Evolutionary conservation across 208 protist genomes (phyloP).

Genomic region (Zelonia costaricensis): DNA sequence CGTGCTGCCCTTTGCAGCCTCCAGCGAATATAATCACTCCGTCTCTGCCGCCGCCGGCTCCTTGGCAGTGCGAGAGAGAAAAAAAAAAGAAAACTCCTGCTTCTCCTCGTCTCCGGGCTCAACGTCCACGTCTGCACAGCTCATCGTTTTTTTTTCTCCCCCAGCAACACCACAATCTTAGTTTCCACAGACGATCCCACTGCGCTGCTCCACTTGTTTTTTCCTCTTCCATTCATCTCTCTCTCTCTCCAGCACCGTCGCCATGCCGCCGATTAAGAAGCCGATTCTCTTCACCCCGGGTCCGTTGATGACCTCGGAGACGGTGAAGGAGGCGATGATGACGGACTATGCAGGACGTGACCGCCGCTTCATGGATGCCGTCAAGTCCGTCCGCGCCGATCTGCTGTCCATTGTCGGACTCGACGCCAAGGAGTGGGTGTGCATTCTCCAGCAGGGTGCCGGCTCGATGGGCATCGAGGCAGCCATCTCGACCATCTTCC

Average conservation of each 20-base stretch:
- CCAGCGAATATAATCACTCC: too few relatives aligned
- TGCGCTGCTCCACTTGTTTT: background rate
- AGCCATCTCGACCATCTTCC: conserved; percentile 71
- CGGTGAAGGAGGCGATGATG: conserved; percentile 80
- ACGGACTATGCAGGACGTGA: conserved; percentile 86
- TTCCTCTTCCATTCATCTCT: background rate
- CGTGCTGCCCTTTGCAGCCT: too few relatives aligned
- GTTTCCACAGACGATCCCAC: background rate
- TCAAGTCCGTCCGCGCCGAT: conserved; percentile 63
- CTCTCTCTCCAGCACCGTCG: too few relatives aligned
- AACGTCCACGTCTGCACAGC: too few relatives aligned
- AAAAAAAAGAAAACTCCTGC: too few relatives aligned
- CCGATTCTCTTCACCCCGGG: conserved; percentile 87
- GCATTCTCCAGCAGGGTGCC: conserved; percentile 78
- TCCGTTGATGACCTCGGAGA: conserved; percentile 73
- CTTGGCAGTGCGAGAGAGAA: too few relatives aligned
- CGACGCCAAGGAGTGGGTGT: conserved; percentile 52
- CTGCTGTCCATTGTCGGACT: conserved; percentile 55
- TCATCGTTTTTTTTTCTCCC: background rate
- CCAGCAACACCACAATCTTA: background rate
- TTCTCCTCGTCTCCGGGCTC: too few relatives aligned
- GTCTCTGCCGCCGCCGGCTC: too few relatives aligned
- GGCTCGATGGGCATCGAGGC: conserved; percentile 88
- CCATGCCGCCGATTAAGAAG: conserved; percentile 19
- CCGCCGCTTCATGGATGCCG: conserved; percentile 67